Conservation (phyloP, 768 basidiomycete species). For the Russula dissimulans region DNA sequence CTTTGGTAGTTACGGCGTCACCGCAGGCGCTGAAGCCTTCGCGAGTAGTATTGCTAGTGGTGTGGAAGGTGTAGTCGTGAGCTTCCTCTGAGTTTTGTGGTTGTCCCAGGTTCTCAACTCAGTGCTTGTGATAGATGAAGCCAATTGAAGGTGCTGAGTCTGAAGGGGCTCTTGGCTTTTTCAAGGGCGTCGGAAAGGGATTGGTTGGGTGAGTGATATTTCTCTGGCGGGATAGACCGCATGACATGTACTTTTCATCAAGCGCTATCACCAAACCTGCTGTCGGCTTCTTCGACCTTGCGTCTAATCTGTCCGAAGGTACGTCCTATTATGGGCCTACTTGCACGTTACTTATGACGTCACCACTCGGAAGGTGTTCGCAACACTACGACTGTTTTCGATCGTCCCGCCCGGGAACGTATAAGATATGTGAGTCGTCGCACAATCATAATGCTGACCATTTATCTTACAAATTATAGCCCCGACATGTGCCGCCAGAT, state of each 20-base stretch:
- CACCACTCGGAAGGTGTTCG: slow-evolving; percentile 59
- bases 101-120: not conserved
- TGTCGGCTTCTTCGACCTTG: slow-evolving; percentile 92
- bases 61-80: slow-evolving; percentile 87
- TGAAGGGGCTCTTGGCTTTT: slow-evolving; percentile 91
- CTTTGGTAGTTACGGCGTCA: slow-evolving; percentile 73
- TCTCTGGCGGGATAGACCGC: not conserved
- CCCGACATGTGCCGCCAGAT: slow-evolving; percentile 79
- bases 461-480: slow-evolving; percentile 34
- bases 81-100: slow-evolving; percentile 20
- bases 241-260: not conserved
- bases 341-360: not conserved
- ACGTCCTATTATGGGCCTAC: slow-evolving; percentile 9
- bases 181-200: slow-evolving; percentile 96
- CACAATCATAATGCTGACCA: not conserved
- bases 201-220: slow-evolving; percentile 66
- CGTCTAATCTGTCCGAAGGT: slow-evolving; percentile 93
- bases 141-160: slow-evolving; percentile 95
- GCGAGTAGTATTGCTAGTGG: slow-evolving; percentile 93
- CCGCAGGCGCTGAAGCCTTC: slow-evolving; percentile 89
- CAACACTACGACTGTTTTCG: slow-evolving; percentile 97
- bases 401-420: slow-evolving; percentile 82
- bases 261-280: slow-evolving; percentile 94
- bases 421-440: slow-evolving; percentile 54
- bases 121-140: slow-evolving; percentile 56